Evolutionary conservation across 2,329 filamentous ascomycete genomes (phyloP).

Genomic region (Alternaria panax): DNA sequence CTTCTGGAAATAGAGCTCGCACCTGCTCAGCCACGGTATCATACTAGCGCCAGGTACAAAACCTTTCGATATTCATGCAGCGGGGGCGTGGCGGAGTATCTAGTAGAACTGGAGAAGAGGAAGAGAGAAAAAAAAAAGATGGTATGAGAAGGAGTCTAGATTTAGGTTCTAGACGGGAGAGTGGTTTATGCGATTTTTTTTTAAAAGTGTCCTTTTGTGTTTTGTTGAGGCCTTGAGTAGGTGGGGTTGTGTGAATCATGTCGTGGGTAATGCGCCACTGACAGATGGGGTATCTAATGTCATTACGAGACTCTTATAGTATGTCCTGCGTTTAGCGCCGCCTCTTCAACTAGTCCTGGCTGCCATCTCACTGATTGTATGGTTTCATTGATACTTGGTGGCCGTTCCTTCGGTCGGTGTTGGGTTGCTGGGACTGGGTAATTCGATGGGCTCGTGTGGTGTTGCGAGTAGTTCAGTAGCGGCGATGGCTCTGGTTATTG

Average conservation of each 20-base stretch:
- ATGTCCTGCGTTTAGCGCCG: neutral
- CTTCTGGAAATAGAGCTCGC: neutral
- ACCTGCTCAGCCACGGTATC: neutral
- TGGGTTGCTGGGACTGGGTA: neutral
- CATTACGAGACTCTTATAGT: neutral
- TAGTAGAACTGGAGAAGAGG: neutral
- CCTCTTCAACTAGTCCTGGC: neutral
- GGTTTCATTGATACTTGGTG: neutral
- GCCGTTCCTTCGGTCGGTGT: neutral
- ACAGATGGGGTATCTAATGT: too few relatives aligned
- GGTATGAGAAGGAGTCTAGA: neutral
- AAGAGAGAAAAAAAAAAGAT: too few relatives aligned
- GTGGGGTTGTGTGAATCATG: too few relatives aligned
- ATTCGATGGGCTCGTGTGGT: neutral
- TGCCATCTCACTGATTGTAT: neutral
- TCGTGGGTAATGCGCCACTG: too few relatives aligned
- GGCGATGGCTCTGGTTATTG: neutral
- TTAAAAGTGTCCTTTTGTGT: too few relatives aligned
- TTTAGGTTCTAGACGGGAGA: neutral
- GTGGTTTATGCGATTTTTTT: neutral
- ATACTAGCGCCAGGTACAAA: neutral
- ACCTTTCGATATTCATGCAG: neutral
- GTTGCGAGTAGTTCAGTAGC: neutral
- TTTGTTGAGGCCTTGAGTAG: too few relatives aligned
- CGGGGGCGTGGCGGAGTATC: constrained; percentile 1